These are phyloP conservation scores for Sclerotinia glacialis DNA, from an alignment of 2,329 filamentous ascomycete genomes.

Conservation along the genomic window DNA sequence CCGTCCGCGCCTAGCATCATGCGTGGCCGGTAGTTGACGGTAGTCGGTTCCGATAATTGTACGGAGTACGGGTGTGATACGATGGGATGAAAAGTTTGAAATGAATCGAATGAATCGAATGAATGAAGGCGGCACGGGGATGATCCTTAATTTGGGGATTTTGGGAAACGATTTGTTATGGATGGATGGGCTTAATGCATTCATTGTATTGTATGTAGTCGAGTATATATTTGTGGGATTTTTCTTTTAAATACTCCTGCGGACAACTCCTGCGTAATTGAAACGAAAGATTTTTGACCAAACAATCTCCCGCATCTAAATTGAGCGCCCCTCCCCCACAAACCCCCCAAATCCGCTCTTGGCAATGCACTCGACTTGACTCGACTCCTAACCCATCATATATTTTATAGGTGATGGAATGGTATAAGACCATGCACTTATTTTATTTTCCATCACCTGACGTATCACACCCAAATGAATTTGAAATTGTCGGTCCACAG, in stretches of 20 bases:
- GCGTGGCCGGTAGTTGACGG: conserved; percentile 8
- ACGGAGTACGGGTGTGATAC: background rate
- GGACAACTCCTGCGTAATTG: too few relatives aligned
- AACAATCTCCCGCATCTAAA: background rate
- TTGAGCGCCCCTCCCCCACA: conserved; percentile 1
- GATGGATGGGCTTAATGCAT: too few relatives aligned
- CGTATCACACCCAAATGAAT: background rate
- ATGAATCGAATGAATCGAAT: background rate
- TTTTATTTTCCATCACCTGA: background rate
- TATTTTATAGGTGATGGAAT: background rate
- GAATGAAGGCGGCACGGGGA: too few relatives aligned
- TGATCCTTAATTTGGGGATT: too few relatives aligned
- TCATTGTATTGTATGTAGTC: too few relatives aligned
- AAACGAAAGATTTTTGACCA: too few relatives aligned
- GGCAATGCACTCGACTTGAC: background rate
- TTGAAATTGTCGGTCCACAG: background rate
- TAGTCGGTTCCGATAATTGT: background rate
- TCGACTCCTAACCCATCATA: background rate
- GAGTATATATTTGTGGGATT: too few relatives aligned
- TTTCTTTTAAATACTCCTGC: too few relatives aligned
- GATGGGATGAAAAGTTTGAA: background rate
- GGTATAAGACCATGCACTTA: background rate
- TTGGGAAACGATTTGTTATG: too few relatives aligned
- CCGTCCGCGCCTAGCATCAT: conserved; percentile 2
- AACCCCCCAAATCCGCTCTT: background rate